phyloP scores from a whole-genome alignment of 2,329 filamentous ascomycete species.

The Ascochyta lentis region DNA sequence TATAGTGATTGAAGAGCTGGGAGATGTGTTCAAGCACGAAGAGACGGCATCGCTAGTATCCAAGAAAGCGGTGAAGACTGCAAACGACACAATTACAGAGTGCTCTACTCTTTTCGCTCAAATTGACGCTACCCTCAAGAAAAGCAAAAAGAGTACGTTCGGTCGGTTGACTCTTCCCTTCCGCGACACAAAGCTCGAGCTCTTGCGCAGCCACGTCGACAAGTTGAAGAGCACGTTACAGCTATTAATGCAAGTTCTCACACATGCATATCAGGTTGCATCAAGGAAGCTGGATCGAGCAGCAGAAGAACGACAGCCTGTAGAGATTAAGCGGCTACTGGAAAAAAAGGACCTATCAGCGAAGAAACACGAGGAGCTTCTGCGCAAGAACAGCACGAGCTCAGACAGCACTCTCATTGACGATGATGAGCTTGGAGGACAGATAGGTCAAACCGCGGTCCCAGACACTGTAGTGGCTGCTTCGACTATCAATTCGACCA shows the following conservation, averaged over 20 bases:
- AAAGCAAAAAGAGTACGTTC: constrained; percentile 34
- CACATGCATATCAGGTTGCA: constrained; percentile 34
- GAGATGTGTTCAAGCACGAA: constrained; percentile 34
- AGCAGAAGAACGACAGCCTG: constrained; percentile 33
- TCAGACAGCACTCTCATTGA: constrained; percentile 24
- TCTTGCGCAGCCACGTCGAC: constrained; percentile 38
- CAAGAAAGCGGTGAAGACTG: constrained; percentile 32
- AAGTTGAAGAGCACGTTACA: constrained; percentile 41
- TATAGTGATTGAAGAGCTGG: constrained; percentile 39
- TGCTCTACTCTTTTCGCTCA: constrained; percentile 37
- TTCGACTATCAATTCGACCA: constrained; percentile 25
- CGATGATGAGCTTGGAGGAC: constrained; percentile 6
- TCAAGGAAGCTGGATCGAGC: constrained; percentile 33
- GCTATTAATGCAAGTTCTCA: constrained; percentile 39
- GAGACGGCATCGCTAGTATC: constrained; percentile 34
- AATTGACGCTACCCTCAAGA: constrained; percentile 33
- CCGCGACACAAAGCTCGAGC: constrained; percentile 39
- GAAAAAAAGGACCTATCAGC: constrained; percentile 32
- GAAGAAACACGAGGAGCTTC: constrained; percentile 34
- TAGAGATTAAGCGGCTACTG: constrained; percentile 34
- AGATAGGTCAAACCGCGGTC: neutral
- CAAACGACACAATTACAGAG: constrained; percentile 37
- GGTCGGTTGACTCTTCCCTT: constrained; percentile 38
- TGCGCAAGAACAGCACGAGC: constrained; percentile 30
- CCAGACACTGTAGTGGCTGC: constrained; percentile 11